Percentiles rank a stretch among this genome's conserved stretches.
phyloP scores from a whole-genome alignment of 306 rosid species.

The Trifolium pratense region DNA sequence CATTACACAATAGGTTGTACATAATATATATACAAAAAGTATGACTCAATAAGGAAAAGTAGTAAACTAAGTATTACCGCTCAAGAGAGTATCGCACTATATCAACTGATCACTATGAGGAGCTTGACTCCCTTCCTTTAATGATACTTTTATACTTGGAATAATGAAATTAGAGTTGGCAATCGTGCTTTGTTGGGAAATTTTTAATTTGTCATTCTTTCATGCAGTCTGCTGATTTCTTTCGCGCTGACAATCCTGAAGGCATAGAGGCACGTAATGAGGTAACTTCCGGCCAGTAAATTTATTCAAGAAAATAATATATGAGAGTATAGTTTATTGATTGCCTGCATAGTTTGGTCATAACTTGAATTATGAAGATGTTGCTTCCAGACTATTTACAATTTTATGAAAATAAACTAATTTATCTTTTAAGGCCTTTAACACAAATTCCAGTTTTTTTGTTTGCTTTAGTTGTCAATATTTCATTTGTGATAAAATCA shows the following conservation, averaged over 20 bases:
- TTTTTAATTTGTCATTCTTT: slow-evolving; percentile 34
- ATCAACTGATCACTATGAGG: slow-evolving; percentile 23
- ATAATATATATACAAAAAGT: neutral
- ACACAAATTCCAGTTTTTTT: neutral
- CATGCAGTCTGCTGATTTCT: slow-evolving; percentile 93
- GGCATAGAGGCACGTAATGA: slow-evolving; percentile 97
- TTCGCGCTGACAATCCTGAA: slow-evolving; percentile 95
- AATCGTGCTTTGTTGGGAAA: slow-evolving; percentile 28
- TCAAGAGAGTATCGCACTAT: neutral
- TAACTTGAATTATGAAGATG: slow-evolving; percentile 11
- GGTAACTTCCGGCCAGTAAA: slow-evolving; percentile 55
- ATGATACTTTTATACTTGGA: slow-evolving; percentile 17
- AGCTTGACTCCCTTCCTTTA: slow-evolving; percentile 7
- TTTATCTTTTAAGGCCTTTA: neutral
- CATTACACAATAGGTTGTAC: neutral
- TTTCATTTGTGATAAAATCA: slow-evolving; percentile 1
- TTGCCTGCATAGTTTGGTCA: neutral
- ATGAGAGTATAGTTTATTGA: slow-evolving; percentile 9
- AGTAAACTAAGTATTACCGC: neutral
- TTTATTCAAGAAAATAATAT: slow-evolving; percentile 26
- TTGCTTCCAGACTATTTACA: slow-evolving; percentile 27
- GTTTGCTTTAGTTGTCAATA: neutral
- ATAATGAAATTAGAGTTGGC: slow-evolving; percentile 26
- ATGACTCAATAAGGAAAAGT: neutral
- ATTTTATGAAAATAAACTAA: slow-evolving; percentile 1